These are phyloP conservation scores for Citrus trifoliata DNA, from an alignment of 345 rosid genomes.

Conservation along the genomic window DNA sequence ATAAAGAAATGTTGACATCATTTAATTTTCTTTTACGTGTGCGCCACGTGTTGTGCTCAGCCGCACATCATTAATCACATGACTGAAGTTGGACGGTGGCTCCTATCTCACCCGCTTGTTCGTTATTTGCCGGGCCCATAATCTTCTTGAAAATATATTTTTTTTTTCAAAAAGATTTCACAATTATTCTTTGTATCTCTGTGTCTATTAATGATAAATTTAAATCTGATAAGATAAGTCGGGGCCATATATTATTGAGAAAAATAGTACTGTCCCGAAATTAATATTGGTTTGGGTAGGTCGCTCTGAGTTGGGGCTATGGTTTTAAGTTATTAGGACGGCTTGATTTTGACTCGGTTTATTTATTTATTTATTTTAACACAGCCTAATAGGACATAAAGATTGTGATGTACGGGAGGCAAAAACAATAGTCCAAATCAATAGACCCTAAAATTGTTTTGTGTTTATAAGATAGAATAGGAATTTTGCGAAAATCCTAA, in stretches of 20 bases:
- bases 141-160: not conserved
- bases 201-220: not conserved
- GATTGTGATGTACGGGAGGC: not conserved
- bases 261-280: not conserved
- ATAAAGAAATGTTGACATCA: not conserved
- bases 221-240: not conserved
- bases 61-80: not conserved
- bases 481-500: not conserved
- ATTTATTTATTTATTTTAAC: not conserved
- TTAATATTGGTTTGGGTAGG: too few species aligned
- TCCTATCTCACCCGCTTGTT: conserved; percentile 14
- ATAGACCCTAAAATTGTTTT: not conserved
- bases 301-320: not conserved
- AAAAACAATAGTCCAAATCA: not conserved
- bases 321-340: not conserved
- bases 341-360: not conserved
- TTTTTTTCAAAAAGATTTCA: not conserved
- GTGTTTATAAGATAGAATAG: not conserved
- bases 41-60: conserved; percentile 4
- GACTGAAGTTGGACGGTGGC: conserved; percentile 11
- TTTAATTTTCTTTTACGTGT: not conserved
- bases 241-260: conserved; percentile 6
- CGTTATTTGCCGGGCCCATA: not conserved
- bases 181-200: not conserved
- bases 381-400: not conserved